These are phyloP conservation scores for Cryphonectria nitschkei DNA, from an alignment of 2,329 filamentous ascomycete species.

Conservation along the genomic window DNA sequence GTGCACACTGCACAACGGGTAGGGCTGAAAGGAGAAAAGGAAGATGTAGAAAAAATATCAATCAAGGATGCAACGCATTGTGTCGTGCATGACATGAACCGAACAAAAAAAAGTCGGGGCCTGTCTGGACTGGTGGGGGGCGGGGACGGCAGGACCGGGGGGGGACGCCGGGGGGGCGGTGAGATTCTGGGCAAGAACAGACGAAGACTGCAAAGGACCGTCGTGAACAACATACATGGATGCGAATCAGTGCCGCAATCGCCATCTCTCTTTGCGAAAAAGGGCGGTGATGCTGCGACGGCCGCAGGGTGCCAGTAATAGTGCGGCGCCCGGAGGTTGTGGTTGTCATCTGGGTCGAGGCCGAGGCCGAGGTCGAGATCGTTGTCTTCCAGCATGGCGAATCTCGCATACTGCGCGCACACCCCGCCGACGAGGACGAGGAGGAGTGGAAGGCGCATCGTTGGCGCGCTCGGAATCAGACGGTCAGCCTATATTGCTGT, in stretches of 20 bases:
- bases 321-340: slow-evolving; percentile 3
- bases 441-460: slow-evolving; percentile 22
- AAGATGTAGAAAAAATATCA: neutral
- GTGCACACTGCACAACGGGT: neutral
- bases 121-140: neutral
- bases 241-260: neutral
- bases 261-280: slow-evolving; percentile 24
- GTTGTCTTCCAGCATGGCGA: slow-evolving; percentile 16
- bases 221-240: slow-evolving; percentile 20
- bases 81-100: neutral
- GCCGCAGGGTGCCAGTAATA: slow-evolving; percentile 13
- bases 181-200: neutral
- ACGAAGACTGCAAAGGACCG: neutral
- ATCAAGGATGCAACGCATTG: neutral
- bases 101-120: neutral
- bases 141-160: neutral
- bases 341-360: neutral
- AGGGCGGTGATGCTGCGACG: slow-evolving; percentile 7
- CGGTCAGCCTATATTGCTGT: neutral
- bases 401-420: slow-evolving; percentile 16
- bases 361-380: no score
- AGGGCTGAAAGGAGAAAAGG: neutral
- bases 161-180: no score
- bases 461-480: neutral
- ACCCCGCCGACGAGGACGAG: slow-evolving; percentile 4